These are phyloP conservation scores for Kingdonia uniflora DNA, from an alignment of 164 flowering plant genomes.

Conservation along the genomic window DNA sequence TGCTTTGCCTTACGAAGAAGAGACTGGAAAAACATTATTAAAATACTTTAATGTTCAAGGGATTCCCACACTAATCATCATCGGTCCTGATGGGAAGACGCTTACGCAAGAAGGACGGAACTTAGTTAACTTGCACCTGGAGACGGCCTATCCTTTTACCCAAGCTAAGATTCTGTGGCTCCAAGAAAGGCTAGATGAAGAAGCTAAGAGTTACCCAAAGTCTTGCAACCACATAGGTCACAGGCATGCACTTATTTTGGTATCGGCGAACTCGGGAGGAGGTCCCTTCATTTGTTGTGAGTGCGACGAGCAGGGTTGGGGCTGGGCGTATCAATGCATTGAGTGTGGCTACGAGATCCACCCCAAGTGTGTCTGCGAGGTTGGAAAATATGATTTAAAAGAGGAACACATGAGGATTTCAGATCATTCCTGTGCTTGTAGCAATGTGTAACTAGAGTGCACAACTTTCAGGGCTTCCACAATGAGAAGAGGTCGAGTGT, in stretches of 20 bases:
- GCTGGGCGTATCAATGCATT: conserved; percentile 78
- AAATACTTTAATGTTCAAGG: conserved; percentile 52
- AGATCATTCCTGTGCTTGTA: conserved; percentile 13
- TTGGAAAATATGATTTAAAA: neutral
- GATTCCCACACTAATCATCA: conserved; percentile 54
- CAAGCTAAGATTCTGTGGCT: conserved; percentile 31
- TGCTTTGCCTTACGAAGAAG: conserved; percentile 60
- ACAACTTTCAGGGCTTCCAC: conserved; percentile 1
- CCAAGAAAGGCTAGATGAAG: conserved; percentile 58
- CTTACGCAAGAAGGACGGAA: conserved; percentile 55
- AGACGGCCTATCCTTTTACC: conserved; percentile 72
- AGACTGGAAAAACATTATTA: conserved; percentile 24
- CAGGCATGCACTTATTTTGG: conserved; percentile 49
- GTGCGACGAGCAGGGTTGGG: conserved; percentile 75
- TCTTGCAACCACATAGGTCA: conserved; percentile 45
- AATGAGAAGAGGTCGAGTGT: no score
- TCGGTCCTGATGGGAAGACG: conserved; percentile 80
- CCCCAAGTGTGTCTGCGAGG: conserved; percentile 39
- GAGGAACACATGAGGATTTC: conserved; percentile 4
- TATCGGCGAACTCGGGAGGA: conserved; percentile 59
- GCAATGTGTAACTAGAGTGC: conserved; percentile 5
- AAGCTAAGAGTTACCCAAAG: conserved; percentile 48
- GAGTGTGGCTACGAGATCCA: conserved; percentile 88
- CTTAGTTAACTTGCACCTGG: conserved; percentile 55
- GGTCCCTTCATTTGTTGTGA: conserved; percentile 81